Base-by-base conservation (phyloP, 176 grass and related monocot genomes). In the Microstegium vimineum region DNA sequence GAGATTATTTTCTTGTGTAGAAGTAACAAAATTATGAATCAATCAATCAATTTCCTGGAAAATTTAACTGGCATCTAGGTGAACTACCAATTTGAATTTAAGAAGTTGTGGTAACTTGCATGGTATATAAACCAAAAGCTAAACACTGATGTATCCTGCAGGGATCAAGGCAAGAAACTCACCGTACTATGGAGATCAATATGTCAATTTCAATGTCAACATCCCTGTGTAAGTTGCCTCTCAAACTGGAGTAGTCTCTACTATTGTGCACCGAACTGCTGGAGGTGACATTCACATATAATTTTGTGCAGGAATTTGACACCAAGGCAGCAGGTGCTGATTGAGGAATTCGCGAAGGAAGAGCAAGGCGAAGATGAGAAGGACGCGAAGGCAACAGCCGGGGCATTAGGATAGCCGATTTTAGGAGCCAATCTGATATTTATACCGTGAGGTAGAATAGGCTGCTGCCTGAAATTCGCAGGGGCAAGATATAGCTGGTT, bases 201-300 rank as follows among this genome's bases (percentile, higher is more conserved):
- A 91, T 62, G 90, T 98, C 78, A 89, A 95, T 88, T 98, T 93
- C 73, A 93, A 88, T 90, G 89, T 98, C 68, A 87, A 82, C 28
- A 91, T 98, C 83, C 91, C 93, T 71, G 80, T 52, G 96, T 98
- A 91, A 91, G 90, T 82, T 80, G 10, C 14, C 52, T 66, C 56
- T 14, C 4, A 56, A 25, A 67, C 56, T 2, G 18, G 17, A 52
- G 49, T 4, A 8, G 2, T 22, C 18, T 52, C 22, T 10, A 10
- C 22, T n/a, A 22, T 10, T 31, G 8, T 30, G 11, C 23, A 34
- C 35, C 59, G 3, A 71, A 6, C 22, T 45, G 15, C 23, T 73
- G 10, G 6, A 30, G 47, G 14, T 37, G 2, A 32, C 14, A 65
- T 23, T 62, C 52, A 63, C 12, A 27, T 56, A 72, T 17, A 1